Conservation (phyloP, 495 filamentous ascomycete genomes). For the Cudoniella acicularis region DNA sequence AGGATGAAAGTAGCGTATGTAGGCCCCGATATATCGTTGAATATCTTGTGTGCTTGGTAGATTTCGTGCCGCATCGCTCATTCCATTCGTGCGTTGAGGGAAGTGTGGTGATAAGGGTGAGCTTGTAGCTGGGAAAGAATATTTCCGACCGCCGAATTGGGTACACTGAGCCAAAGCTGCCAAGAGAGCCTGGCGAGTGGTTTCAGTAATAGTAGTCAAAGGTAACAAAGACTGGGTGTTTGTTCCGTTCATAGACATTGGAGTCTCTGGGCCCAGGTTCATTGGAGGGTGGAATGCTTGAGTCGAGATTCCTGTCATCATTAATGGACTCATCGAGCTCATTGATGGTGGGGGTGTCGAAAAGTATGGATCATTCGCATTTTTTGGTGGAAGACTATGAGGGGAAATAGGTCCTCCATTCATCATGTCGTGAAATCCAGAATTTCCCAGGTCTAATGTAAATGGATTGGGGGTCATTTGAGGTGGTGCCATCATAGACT, state of each 20-base stretch:
- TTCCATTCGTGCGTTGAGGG: constrained; percentile 44
- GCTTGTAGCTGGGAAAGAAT: constrained; percentile 66
- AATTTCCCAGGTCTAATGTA: constrained; percentile 52
- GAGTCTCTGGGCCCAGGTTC: constrained; percentile 63
- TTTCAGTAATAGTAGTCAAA: constrained; percentile 79
- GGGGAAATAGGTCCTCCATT: constrained; percentile 60
- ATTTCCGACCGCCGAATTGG: constrained; percentile 70
- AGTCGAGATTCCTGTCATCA: constrained; percentile 47
- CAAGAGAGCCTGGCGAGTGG: constrained; percentile 84
- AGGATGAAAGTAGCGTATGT: constrained; percentile 92
- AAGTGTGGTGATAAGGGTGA: constrained; percentile 59
- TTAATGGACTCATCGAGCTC: constrained; percentile 53
- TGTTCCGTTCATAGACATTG: constrained; percentile 61
- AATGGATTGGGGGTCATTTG: constrained; percentile 58
- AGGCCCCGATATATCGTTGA: constrained; percentile 86
- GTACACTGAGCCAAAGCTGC: constrained; percentile 74
- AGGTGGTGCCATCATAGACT: constrained; percentile 58
- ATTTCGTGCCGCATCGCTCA: constrained; percentile 42
- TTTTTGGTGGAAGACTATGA: constrained; percentile 51
- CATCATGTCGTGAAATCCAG: constrained; percentile 56
- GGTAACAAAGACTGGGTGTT: constrained; percentile 54
- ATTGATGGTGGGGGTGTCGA: constrained; percentile 64
- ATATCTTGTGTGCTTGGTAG: constrained; percentile 88
- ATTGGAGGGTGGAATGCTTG: constrained; percentile 55
- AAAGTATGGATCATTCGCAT: constrained; percentile 50